phyloP scores from a whole-genome alignment of 345 rosid genomes.

The Sisymbrium altissimum region DNA sequence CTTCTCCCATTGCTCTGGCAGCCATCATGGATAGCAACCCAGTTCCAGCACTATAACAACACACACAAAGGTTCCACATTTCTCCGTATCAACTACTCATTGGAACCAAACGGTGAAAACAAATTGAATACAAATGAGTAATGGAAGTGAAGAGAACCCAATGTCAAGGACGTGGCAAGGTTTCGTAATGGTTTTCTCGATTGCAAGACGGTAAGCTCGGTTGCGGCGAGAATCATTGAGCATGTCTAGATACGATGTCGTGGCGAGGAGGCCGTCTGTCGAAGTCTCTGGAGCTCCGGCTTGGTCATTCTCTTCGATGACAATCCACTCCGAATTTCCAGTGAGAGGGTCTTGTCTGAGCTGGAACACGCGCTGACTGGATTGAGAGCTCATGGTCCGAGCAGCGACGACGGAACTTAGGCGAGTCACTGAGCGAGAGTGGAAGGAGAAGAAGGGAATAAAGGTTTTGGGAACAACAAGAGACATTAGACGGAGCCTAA shows the following conservation, averaged over 20 bases:
- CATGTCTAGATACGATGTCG: constrained; percentile 37
- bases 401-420: not conserved
- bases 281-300: constrained; percentile 14
- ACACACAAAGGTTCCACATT: not conserved
- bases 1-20: constrained; percentile 47
- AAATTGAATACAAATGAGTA: not conserved
- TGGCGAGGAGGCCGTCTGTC: constrained; percentile 28
- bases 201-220: constrained; percentile 35
- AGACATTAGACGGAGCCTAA: not conserved
- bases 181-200: constrained; percentile 43
- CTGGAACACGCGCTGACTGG: constrained; percentile 37
- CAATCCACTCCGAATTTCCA: constrained; percentile 34
- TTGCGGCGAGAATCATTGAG: constrained; percentile 36
- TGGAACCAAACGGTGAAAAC: not conserved
- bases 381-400: constrained; percentile 25
- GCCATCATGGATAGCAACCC: constrained; percentile 97
- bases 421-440: not conserved
- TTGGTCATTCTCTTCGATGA: constrained; percentile 33
- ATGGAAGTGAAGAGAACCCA: constrained; percentile 49
- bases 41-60: constrained; percentile 73
- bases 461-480: constrained; percentile 19
- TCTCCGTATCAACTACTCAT: not conserved
- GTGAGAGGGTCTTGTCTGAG: constrained; percentile 39
- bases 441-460: not conserved
- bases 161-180: constrained; percentile 91